These are phyloP conservation scores for Sapria himalayana DNA, from an alignment of 345 rosid species.

Conservation along the genomic window DNA sequence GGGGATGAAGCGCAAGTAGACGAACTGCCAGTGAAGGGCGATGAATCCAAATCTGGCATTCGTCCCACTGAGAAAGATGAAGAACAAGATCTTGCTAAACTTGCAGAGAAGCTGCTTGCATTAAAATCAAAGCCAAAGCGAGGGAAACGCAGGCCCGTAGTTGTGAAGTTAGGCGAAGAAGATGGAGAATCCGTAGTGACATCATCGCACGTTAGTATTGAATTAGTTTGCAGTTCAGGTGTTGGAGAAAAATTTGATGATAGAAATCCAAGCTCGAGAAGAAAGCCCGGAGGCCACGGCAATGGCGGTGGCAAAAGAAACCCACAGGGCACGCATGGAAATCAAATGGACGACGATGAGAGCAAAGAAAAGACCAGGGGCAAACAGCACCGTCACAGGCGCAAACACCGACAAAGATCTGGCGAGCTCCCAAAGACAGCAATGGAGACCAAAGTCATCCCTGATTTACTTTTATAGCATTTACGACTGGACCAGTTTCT, in stretches of 20 bases:
- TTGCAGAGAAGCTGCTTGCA: conserved; percentile 31
- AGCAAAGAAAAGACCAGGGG: conserved; percentile 27
- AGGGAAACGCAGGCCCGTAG: conserved; percentile 76
- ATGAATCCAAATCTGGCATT: conserved; percentile 23
- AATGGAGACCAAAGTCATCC: conserved; percentile 25
- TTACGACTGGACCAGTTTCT: no score
- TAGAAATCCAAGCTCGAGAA: conserved; percentile 25
- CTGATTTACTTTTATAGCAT: conserved; percentile 61
- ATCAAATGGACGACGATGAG: conserved; percentile 16
- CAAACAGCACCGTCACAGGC: conserved; percentile 28
- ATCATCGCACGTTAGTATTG: conserved; percentile 13
- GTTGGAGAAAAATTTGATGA: conserved; percentile 13
- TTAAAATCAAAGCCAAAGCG: conserved; percentile 32
- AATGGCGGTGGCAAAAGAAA: conserved; percentile 25
- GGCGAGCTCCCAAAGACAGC: conserved; percentile 15
- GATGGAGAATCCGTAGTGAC: conserved; percentile 17
- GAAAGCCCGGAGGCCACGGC: conserved; percentile 25
- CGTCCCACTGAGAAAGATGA: conserved; percentile 17
- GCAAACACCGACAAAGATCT: conserved; percentile 27
- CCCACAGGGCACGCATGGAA: conserved; percentile 16
- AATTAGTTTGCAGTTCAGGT: conserved; percentile 16
- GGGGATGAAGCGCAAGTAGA: conserved; percentile 18
- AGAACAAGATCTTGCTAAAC: conserved; percentile 24
- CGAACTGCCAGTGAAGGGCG: conserved; percentile 80
- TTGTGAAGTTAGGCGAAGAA: conserved; percentile 71